Evolutionary conservation across 2,329 filamentous ascomycete genomes (phyloP), one percentile per base, ranked within the genome.

Genomic region (Cadophora sp.): DNA sequence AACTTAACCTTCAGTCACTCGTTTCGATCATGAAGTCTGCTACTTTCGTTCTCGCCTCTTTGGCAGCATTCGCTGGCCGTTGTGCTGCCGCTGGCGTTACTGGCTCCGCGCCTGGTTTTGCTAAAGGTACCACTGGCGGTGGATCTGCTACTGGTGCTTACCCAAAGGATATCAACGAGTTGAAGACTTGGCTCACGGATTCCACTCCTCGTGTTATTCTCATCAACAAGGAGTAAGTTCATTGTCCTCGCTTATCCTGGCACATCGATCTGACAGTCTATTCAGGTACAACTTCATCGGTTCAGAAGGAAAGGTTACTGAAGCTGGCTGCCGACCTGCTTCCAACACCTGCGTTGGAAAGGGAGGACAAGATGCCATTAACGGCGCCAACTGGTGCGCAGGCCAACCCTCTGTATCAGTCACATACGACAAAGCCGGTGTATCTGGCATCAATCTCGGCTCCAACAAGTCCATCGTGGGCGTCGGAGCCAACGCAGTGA

Each of bases 151-250:
- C 81, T 6, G 78, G 85, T 27, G 85, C 84, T 11, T 85, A 86
- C 72, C 87, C 87, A 6, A 79, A 77, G 26, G 84, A 81, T 62
- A 86, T 79, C 46, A 81, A 79, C 26, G 81, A 91, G 82, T 83
- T 90, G 62, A 84, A 85, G 76, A 83, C 80, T 48, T 90, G 89
- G 79, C 83, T 91, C 5, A 81, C 81, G 9, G 86, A 89, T 76
- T 79, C 78, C 65, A 76, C 80, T 16, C 73, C 88, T 12, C 84
- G 86, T 24, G 83, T 85, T 68, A 89, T 91, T 73, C 81, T 90
- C 66, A 80, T 91, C 34, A 82, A 83, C 76, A 85, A 87, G 75
- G 82, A 81, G 58, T 72, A 59, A 56, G 69, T 65, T 9, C 16
- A 8, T 7, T n/a, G n/a, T 12, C 24, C 1, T 46, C 24, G 3